phyloP scores from a whole-genome alignment of 73 alveolate species.

The Paramecium primaurelia region DNA sequence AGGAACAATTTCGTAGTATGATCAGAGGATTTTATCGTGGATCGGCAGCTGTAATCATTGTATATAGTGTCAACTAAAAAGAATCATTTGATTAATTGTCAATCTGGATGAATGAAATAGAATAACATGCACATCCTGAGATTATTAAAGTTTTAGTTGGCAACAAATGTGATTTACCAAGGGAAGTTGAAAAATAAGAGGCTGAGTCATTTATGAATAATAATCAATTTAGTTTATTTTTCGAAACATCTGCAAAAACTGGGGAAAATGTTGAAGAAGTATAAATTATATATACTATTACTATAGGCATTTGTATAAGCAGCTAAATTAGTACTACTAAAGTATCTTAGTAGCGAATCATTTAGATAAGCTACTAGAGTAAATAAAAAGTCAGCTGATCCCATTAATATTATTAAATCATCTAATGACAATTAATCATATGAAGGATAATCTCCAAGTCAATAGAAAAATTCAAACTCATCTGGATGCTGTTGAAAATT shows the following conservation, averaged over 20 bases:
- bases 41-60: conserved; percentile 17
- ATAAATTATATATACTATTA: neutral
- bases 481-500: neutral
- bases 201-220: neutral
- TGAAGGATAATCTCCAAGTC: neutral
- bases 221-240: neutral
- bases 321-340: neutral
- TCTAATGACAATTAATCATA: neutral
- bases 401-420: neutral
- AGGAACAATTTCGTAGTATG: neutral
- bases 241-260: conserved; percentile 44
- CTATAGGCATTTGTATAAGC: neutral
- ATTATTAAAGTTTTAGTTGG: conserved; percentile 18
- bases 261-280: neutral
- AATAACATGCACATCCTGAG: neutral
- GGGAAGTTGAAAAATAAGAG: neutral
- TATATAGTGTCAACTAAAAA: neutral
- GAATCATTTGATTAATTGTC: neutral
- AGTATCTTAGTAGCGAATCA: neutral
- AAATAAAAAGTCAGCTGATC: neutral
- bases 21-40: neutral
- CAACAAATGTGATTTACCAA: neutral
- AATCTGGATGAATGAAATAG: neutral
- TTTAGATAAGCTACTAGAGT: conserved; percentile 10
- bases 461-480: neutral